Percentiles rank a stretch among this genome's conserved stretches.
Evolutionary conservation across 768 basidiomycete genomes (phyloP).

Genomic region (Pisolithus albus): DNA sequence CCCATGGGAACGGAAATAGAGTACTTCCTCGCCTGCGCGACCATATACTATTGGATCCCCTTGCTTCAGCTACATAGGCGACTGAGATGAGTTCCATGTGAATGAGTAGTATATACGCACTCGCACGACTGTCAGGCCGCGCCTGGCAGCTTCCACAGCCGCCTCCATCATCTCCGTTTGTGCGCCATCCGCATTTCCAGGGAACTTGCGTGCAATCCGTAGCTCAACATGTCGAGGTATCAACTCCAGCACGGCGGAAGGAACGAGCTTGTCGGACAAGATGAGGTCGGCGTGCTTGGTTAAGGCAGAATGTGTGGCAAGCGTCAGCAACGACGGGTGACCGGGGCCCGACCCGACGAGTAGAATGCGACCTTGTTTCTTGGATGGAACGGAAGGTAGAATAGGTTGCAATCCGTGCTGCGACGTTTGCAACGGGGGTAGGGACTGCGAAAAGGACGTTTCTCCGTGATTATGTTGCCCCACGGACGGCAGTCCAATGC

Average conservation of each 20-base stretch:
- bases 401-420: constrained; percentile 21
- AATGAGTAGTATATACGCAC: constrained; percentile 37
- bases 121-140: constrained; percentile 81
- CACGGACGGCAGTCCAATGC: constrained; percentile 10
- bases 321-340: constrained; percentile 85
- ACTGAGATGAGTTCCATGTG: not conserved
- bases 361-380: constrained; percentile 60
- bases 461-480: too few relatives aligned
- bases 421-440: constrained; percentile 19
- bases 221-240: constrained; percentile 70
- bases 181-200: constrained; percentile 92
- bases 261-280: constrained; percentile 95
- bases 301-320: constrained; percentile 76
- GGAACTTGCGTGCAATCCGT: constrained; percentile 93
- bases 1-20: constrained; percentile 84
- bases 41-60: constrained; percentile 96
- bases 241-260: constrained; percentile 75
- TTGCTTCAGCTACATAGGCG: constrained; percentile 70
- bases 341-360: constrained; percentile 95
- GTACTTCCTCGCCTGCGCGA: constrained; percentile 88
- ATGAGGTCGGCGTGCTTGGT: constrained; percentile 80
- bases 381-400: constrained; percentile 8
- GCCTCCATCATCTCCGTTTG: constrained; percentile 93
- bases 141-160: constrained; percentile 73
- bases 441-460: not conserved